Conservation (phyloP, 495 filamentous ascomycete genomes). For the Penicillium samsonianum region DNA sequence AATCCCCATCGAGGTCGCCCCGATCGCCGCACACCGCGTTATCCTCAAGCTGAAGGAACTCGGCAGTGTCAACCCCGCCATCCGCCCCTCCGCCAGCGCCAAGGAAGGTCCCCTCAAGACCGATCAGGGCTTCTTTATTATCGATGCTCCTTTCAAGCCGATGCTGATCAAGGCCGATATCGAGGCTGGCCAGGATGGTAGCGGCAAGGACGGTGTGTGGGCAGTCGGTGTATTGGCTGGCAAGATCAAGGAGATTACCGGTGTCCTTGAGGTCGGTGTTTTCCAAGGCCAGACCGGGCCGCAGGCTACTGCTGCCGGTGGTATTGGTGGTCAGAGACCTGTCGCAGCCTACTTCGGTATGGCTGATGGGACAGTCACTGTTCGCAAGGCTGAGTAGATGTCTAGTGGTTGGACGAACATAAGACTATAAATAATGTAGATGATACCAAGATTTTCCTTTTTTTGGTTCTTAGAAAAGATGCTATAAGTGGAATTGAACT, state of each 20-base stretch:
- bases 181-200: slow-evolving; percentile 46
- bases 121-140: slow-evolving; percentile 90
- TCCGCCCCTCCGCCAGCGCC: slow-evolving; percentile 65
- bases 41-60: slow-evolving; percentile 65
- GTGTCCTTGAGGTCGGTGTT: slow-evolving; percentile 88
- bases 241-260: slow-evolving; percentile 76
- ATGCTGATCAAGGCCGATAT: slow-evolving; percentile 66
- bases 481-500: not conserved
- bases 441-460: slow-evolving; percentile 29
- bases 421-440: slow-evolving; percentile 26
- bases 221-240: slow-evolving; percentile 72
- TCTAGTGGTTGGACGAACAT: slow-evolving; percentile 9
- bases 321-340: slow-evolving; percentile 80
- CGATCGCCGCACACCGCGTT: slow-evolving; percentile 72
- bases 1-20: slow-evolving; percentile 91
- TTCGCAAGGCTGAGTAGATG: slow-evolving; percentile 41
- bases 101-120: slow-evolving; percentile 87
- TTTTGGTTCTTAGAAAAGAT: slow-evolving; percentile 8
- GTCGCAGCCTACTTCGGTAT: slow-evolving; percentile 94
- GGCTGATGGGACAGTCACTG: slow-evolving; percentile 70
- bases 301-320: slow-evolving; percentile 58
- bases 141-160: slow-evolving; percentile 83
- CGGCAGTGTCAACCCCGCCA: slow-evolving; percentile 64
- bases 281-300: slow-evolving; percentile 79
- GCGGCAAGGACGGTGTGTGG: slow-evolving; percentile 62